Evolutionary conservation across 768 basidiomycete species (phyloP).

Genomic region (Pseudohyphozyma bogoriensis): DNA sequence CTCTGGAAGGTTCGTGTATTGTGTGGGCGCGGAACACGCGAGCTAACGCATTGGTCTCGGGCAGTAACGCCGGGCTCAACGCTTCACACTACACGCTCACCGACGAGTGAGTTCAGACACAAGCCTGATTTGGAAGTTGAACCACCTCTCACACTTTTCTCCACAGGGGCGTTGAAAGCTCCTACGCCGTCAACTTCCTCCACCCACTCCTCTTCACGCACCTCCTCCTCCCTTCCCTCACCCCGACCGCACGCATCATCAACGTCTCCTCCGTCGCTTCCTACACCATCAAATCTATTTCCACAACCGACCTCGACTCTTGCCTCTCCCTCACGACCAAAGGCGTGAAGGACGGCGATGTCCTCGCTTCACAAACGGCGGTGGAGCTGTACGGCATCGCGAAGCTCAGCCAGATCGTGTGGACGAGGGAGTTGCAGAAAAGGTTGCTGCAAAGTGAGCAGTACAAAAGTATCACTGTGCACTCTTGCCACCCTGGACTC

Average conservation of each 20-base stretch:
- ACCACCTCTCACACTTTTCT: not conserved
- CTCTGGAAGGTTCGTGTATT: too few species aligned
- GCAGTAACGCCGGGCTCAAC: not conserved
- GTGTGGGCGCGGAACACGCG: too few species aligned
- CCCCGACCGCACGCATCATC: not conserved
- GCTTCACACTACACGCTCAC: not conserved
- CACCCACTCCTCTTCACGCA: not conserved
- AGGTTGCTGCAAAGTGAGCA: not conserved
- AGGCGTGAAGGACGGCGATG: not conserved
- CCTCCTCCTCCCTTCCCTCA: not conserved
- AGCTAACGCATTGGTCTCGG: too few species aligned
- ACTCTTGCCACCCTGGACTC: not conserved
- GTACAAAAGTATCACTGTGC: not conserved
- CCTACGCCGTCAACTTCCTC: too few species aligned
- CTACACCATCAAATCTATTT: too few species aligned
- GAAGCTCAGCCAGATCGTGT: not conserved
- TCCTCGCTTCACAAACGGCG: not conserved
- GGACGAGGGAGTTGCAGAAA: not conserved
- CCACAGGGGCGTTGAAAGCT: not conserved
- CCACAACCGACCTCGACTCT: not conserved
- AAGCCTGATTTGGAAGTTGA: too few species aligned
- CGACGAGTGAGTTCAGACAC: not conserved
- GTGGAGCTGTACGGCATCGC: not conserved
- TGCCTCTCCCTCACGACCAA: not conserved
- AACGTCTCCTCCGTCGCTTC: not conserved